Base-by-base conservation (phyloP, 257 asterid genomes). In the Fraxinus americana region DNA sequence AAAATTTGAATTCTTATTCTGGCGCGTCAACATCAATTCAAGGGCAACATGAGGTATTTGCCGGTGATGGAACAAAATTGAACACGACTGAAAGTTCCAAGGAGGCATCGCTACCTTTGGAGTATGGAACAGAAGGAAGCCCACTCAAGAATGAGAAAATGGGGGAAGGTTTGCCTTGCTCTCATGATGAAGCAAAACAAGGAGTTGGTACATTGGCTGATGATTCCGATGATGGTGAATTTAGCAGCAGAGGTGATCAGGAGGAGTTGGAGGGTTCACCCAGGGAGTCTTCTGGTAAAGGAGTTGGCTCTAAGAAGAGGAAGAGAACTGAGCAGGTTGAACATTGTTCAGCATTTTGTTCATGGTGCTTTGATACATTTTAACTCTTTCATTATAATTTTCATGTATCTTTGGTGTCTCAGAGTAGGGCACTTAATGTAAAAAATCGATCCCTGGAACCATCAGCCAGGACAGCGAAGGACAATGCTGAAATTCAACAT, bases 181-280 rank as follows among this genome's bases (percentile, higher is more conserved):
- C 90, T 29, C 85, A 50, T 11, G 90, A 83, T 75, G 98, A 88
- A 63, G 92, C 71, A 8, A 88, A 85, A 80, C 82, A 74, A 70
- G 87, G 85, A 74, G 83, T 50, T 75, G 87, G 79, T 71, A 82
- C 21, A 50, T 86, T 90, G 4, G 86, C 87, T 21, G 82, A 84
- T 73, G 97, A 86, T 54, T 91, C 94, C 9, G 96, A 87, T 39
- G 96, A 87, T 82, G 94, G 89, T 19, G 94, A 85, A 74, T 95
- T 85, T 78, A 93, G 97, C 9, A 89, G 92, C 71, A 88, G 86
- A 8, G 90, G 89, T 72, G 88, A 73, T 77, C 96, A 81, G 77
- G 93, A 86, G 78, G 94, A 86, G 83, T 68, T 67, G 39, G 90
- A 79, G 6, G 86, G 89, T 30, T 73, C 83, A 0, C 84, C 77